phyloP scores from a whole-genome alignment of 495 filamentous ascomycete species.

The Lentithecium fluviatile region DNA sequence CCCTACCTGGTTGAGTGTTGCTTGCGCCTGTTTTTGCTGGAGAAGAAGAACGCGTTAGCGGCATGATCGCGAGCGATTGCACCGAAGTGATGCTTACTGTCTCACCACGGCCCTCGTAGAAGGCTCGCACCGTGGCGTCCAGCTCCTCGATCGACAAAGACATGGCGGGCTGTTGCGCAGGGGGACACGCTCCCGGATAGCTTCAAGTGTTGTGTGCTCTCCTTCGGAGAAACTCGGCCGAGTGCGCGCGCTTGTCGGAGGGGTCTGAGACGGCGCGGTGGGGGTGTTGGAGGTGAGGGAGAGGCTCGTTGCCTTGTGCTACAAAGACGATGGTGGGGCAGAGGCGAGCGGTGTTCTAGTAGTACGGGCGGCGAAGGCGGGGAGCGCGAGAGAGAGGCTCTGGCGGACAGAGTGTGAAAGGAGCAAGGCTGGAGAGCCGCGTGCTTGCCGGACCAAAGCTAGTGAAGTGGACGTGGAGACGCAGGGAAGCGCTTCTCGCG shows the following conservation, averaged over 20 bases:
- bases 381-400: not conserved
- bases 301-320: not conserved
- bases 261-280: not conserved
- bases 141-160: constrained; percentile 82
- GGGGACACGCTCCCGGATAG: constrained; percentile 29
- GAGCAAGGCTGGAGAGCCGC: not conserved
- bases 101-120: constrained; percentile 94
- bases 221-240: constrained; percentile 1
- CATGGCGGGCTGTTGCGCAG: constrained; percentile 46
- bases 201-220: constrained; percentile 11
- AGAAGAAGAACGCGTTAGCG: constrained; percentile 29
- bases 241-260: too few species aligned
- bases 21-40: constrained; percentile 96
- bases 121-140: constrained; percentile 91
- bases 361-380: not conserved
- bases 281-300: not conserved
- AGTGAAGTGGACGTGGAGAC: not conserved
- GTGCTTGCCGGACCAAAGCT: not conserved
- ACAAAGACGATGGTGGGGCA: not conserved
- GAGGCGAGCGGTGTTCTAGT: too few species aligned
- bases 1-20: constrained; percentile 87
- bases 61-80: not conserved
- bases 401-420: not conserved
- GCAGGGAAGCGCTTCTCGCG: not conserved
- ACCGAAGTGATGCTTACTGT: constrained; percentile 58